Percentiles rank a stretch among this genome's conserved stretches.
These are phyloP conservation scores for Colletotrichum limetticola DNA, from an alignment of 2,329 filamentous ascomycete genomes.

Conservation along the genomic window DNA sequence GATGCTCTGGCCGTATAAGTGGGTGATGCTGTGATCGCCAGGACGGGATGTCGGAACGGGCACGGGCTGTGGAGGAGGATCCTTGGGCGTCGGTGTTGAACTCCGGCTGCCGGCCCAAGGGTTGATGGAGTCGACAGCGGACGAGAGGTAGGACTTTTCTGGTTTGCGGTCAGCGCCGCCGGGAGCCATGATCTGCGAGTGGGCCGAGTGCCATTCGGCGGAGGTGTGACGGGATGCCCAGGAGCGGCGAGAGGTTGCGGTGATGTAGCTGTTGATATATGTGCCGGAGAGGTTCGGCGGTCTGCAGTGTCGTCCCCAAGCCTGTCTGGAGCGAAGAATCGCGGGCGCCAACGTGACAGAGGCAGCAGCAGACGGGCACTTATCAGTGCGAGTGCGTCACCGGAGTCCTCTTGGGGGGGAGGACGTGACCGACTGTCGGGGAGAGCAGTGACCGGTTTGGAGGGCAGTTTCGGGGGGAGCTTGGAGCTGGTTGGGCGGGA, in stretches of 20 bases:
- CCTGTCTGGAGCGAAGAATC: conserved; percentile 2
- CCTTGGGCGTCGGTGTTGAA: conserved; percentile 58
- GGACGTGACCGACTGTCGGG: neutral
- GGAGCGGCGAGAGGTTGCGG: conserved; percentile 3
- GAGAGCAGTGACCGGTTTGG: conserved; percentile 7
- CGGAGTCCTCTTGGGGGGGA: neutral
- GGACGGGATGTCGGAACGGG: conserved; percentile 49
- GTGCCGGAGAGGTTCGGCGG: neutral
- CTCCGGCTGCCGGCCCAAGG: conserved; percentile 65
- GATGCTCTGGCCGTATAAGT: conserved; percentile 68
- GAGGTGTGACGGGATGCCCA: conserved; percentile 4
- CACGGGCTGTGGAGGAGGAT: conserved; percentile 43
- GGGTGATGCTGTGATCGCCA: conserved; percentile 66
- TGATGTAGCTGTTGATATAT: neutral
- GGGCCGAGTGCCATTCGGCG: conserved; percentile 27
- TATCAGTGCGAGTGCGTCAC: conserved; percentile 1
- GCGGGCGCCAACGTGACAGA: conserved; percentile 23
- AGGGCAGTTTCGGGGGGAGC: conserved; percentile 24
- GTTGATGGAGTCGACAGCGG: conserved; percentile 71
- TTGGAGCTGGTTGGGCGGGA: conserved; percentile 16
- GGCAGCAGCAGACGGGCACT: neutral
- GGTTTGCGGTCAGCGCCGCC: conserved; percentile 57
- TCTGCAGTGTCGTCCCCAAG: conserved; percentile 9
- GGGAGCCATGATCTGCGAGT: conserved; percentile 48
- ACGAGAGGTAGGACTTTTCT: conserved; percentile 70